phyloP scores from a whole-genome alignment of 495 filamentous ascomycete species.

The Aspergillus bridgeri region DNA sequence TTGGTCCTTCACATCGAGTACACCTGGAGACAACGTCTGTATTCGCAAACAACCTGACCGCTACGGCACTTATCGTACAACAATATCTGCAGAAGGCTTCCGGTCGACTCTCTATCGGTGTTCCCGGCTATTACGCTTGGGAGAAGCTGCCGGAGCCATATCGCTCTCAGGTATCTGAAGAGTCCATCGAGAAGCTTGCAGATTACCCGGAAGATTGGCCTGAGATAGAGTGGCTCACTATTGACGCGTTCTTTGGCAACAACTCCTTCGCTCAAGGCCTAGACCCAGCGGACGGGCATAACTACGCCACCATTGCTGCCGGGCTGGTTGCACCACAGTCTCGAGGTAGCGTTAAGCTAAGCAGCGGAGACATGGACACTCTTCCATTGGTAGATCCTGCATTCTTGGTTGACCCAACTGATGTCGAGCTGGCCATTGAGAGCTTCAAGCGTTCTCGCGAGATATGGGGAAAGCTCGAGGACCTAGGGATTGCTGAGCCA shows the following conservation, averaged over 20 bases:
- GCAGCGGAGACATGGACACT: constrained; percentile 28
- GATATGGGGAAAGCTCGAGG: constrained; percentile 23
- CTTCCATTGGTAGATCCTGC: constrained; percentile 48
- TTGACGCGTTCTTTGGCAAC: constrained; percentile 25
- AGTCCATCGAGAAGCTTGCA: constrained; percentile 22
- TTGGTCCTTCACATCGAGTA: constrained; percentile 22
- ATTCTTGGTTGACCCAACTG: constrained; percentile 43
- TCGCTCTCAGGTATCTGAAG: constrained; percentile 13
- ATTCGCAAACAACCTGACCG: constrained; percentile 9
- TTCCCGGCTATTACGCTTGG: constrained; percentile 30
- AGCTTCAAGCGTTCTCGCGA: constrained; percentile 41
- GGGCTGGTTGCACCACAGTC: constrained; percentile 48
- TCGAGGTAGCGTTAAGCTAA: constrained; percentile 51
- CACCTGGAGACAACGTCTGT: constrained; percentile 22
- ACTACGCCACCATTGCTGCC: constrained; percentile 42
- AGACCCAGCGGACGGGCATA: constrained; percentile 31
- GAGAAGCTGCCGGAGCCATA: constrained; percentile 42
- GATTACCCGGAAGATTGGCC: constrained; percentile 52
- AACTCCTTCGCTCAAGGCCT: constrained; percentile 14
- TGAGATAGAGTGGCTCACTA: constrained; percentile 48
- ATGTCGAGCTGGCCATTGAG: constrained; percentile 42
- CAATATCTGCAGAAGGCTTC: constrained; percentile 17
- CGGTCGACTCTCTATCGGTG: constrained; percentile 16
- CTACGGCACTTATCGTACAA: constrained; percentile 7
- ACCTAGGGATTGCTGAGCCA: constrained; percentile 15